Conservation (phyloP, 1,284 basidiomycete species). For the Sporisorium sorghi region DNA sequence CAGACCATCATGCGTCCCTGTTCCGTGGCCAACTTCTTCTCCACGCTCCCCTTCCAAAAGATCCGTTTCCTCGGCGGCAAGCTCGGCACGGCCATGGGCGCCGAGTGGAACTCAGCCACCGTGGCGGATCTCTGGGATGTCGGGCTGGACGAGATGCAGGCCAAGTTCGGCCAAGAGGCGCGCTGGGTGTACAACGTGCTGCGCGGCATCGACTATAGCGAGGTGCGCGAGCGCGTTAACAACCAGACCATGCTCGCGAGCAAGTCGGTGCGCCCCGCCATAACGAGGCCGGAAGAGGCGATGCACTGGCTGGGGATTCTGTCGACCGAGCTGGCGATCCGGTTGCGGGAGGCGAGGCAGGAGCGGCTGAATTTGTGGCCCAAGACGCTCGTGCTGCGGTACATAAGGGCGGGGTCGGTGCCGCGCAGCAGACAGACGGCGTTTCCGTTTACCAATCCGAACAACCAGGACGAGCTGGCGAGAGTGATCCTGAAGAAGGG, state of each 20-base stretch:
- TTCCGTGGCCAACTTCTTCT: constrained; percentile 55
- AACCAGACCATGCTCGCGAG: constrained; percentile 65
- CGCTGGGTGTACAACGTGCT: constrained; percentile 81
- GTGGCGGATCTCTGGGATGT: constrained; percentile 79
- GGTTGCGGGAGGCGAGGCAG: constrained; percentile 84
- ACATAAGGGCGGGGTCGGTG: constrained; percentile 73
- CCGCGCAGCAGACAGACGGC: constrained; percentile 81
- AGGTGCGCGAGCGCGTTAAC: constrained; percentile 75
- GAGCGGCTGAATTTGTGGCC: constrained; percentile 81
- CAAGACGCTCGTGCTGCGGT: constrained; percentile 81
- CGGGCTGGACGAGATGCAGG: constrained; percentile 80
- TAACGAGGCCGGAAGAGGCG: constrained; percentile 53
- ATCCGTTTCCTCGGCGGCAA: constrained; percentile 96
- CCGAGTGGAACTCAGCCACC: constrained; percentile 83
- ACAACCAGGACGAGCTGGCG: constrained; percentile 43
- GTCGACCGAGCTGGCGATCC: constrained; percentile 85
- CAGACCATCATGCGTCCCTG: constrained; percentile 63
- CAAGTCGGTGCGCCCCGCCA: constrained; percentile 62
- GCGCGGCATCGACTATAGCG: constrained; percentile 86
- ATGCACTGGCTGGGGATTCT: constrained; percentile 90
- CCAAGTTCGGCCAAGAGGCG: constrained; percentile 82
- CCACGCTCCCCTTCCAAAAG: constrained; percentile 55
- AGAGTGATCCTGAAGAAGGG: constrained; percentile 82
- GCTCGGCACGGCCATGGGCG: constrained; percentile 85
- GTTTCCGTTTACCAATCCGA: constrained; percentile 75